Base-by-base conservation (phyloP, 2,329 filamentous ascomycete species). In the Arthrobotrys sinensis region DNA sequence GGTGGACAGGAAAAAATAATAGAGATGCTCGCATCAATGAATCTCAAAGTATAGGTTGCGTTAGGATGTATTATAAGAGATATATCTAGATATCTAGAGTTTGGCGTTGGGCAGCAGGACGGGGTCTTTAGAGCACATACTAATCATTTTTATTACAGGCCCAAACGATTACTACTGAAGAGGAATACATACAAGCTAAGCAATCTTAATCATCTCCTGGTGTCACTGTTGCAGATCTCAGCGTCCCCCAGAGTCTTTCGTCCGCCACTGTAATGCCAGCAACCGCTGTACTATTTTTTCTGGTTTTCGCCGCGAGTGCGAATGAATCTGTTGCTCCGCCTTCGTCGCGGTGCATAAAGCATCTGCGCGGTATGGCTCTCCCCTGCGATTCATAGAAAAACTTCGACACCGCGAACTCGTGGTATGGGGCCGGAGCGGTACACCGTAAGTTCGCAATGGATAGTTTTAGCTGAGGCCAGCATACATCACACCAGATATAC, bases 381-480 rank as follows among this genome's bases (percentile, higher is more conserved):
- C 83, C 83, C 62, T 84, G 84, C 1, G 83, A 83, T 79, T 84
- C 84, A 53, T 83, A 84, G 48, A 83, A 85, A 76, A 85, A 85
- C 0, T 50, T 70, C 0, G 83, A 85, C 0, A 83, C 71, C 0
- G 82, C 70, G 62, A 85, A 85, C 64, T 83, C 81, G 34, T 85
- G 84, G 40, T 81, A 63, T 1, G 79, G 78, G 1, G 80, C 82
- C 0, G 81, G 79, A 1, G 72, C 81, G 1, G 70, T 36, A 14
- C 84, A 85, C 8, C 82, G 67, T 11, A 78, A 50, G 16, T 64
- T 80, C 11, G 80, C 81, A 10, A 70, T 82, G 0, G 81, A 82
- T n/a, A 63, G 45, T 0, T 64, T 32, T 16, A 85, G 32, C 79
- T 85, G 83, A 11, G 81, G 82, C 81, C 81, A 84, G 70, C 84